Evolutionary conservation across 2,329 filamentous ascomycete genomes (phyloP), one percentile per base, ranked within the genome.

Genomic region (Septoria petroselini): DNA sequence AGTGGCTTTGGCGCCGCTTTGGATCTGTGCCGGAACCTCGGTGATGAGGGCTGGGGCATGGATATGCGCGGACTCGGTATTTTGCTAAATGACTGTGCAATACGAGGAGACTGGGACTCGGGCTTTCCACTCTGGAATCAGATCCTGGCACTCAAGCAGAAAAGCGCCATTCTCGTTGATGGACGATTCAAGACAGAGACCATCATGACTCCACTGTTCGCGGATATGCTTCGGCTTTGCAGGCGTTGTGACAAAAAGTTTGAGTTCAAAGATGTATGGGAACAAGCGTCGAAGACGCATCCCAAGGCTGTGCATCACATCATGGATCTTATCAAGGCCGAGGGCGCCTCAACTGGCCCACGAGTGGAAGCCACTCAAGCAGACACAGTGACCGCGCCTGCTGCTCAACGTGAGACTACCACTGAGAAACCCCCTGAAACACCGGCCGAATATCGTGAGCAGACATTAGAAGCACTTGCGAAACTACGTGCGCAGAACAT

Each of bases 1-100:
- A 65, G 67, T 19, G 73, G 73, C 11, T 72, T 75, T 39, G 69
- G 74, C 2, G 64, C 68, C 8, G 69, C 73, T 8, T 55, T 75
- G 7, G 61, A 68, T 1, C 64, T 73, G 11, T 74, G 70, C 54
- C 64, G 65, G 41, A 64, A 68, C 27, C 71, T 75, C 68, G 68
- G 69, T 12, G 52, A 61, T 5, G 69, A 75, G 40, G 73, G 73
- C 33, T 76, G 73, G 73, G 72, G 73, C 7, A 59, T 76, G 7
- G 69, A 71, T 45, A 62, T 71, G 31, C 55, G 57, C 9, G 69
- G 68, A 2, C 61, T 76, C 4, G 65, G 60, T 1, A 62, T 66
- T 11, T 61, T 76, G 27, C 61, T 76, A 31, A 58, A 61, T 7
- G 68, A 74, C 47, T 74, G 73, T 54, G 65, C 70, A 5, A 59